Conservation (phyloP, 768 basidiomycete genomes). For the Leccinum aurantiacum region DNA sequence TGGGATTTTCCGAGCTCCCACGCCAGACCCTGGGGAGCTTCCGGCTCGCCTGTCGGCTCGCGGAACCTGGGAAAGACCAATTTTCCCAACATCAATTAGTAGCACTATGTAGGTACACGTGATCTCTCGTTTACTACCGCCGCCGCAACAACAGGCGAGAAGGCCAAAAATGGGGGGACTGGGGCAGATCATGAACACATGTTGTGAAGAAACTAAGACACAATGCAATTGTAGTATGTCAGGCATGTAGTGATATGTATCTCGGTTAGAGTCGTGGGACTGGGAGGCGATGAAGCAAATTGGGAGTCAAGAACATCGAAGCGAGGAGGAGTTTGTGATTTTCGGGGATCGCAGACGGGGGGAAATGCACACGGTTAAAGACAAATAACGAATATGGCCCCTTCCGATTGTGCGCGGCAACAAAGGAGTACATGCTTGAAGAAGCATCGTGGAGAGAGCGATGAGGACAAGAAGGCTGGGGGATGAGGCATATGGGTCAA, state of each 20-base stretch:
- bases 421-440: slow-evolving; percentile 12
- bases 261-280: slow-evolving; percentile 21
- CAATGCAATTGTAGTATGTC: slow-evolving; percentile 36
- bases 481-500: slow-evolving; percentile 26
- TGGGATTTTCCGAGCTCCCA: no score
- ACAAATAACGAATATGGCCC: slow-evolving; percentile 25
- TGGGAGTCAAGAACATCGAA: slow-evolving; percentile 32
- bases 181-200: slow-evolving; percentile 21
- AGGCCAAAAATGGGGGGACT: neutral
- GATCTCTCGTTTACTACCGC: slow-evolving; percentile 10
- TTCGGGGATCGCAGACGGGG: slow-evolving; percentile 19
- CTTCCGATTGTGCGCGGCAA: slow-evolving; percentile 14
- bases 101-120: slow-evolving; percentile 16
- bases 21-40: no score
- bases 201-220: slow-evolving; percentile 28
- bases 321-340: slow-evolving; percentile 20
- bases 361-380: slow-evolving; percentile 25
- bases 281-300: slow-evolving; percentile 17
- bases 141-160: slow-evolving; percentile 4
- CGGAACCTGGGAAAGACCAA: no score
- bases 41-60: no score
- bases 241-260: slow-evolving; percentile 29
- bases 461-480: slow-evolving; percentile 30
- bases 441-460: slow-evolving; percentile 15
- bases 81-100: neutral